Conservation (phyloP, 148 eudicot genomes). For the Drosera capensis region DNA sequence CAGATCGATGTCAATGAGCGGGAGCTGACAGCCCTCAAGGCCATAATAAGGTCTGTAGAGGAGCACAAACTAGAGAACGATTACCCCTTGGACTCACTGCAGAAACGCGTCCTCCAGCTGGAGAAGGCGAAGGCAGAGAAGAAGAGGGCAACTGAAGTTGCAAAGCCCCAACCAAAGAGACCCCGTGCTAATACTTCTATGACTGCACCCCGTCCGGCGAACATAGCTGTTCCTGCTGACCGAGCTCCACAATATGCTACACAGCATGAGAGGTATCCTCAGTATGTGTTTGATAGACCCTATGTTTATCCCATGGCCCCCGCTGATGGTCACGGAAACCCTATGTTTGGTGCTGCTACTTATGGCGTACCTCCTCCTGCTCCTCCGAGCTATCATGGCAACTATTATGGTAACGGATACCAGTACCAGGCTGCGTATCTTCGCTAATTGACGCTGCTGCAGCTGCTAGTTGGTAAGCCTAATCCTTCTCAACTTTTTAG, state of each 20-base stretch:
- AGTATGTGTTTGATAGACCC: constrained; percentile 65
- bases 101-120: constrained; percentile 54
- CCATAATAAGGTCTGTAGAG: constrained; percentile 82
- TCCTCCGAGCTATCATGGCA: constrained; percentile 66
- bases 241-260: constrained; percentile 45
- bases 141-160: constrained; percentile 75
- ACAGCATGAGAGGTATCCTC: constrained; percentile 60
- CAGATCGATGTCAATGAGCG: constrained; percentile 74
- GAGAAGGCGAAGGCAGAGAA: constrained; percentile 96
- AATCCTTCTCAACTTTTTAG: constrained; percentile 28
- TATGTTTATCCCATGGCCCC: constrained; percentile 48
- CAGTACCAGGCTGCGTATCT: constrained; percentile 83
- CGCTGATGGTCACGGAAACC: constrained; percentile 40
- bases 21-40: constrained; percentile 77
- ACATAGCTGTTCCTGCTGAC: constrained; percentile 41
- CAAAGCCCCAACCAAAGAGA: constrained; percentile 88
- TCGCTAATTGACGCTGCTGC: constrained; percentile 51
- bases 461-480: constrained; percentile 35
- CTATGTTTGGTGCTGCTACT: constrained; percentile 42
- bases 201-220: constrained; percentile 42
- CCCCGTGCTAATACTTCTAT: constrained; percentile 69
- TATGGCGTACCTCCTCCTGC: constrained; percentile 44
- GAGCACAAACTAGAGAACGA: constrained; percentile 80
- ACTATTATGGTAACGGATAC: constrained; percentile 66
- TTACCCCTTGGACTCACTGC: constrained; percentile 59